These are phyloP conservation scores for Fonsecaea pugnacius DNA, from an alignment of 2,329 filamentous ascomycete genomes.

Conservation along the genomic window DNA sequence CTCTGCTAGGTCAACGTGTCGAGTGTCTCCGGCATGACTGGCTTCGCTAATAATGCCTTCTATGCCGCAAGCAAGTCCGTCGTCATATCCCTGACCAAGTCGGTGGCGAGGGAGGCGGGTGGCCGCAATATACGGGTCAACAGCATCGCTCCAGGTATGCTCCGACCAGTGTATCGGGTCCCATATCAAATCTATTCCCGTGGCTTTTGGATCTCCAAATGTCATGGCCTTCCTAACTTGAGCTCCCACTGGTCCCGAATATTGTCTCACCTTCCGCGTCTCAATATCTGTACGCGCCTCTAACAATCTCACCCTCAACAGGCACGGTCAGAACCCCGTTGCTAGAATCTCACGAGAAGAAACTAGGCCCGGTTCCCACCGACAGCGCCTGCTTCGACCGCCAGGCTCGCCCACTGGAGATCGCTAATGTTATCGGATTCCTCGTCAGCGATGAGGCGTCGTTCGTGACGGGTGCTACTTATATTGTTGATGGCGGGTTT, in stretches of 20 bases:
- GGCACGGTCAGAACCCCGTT: not conserved
- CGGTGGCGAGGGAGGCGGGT: constrained; percentile 42
- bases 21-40: constrained; percentile 44
- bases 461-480: constrained; percentile 53
- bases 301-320: not conserved
- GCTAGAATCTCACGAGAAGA: not conserved
- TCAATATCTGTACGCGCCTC: no score
- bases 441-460: constrained; percentile 53
- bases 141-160: constrained; percentile 33
- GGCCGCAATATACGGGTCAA: constrained; percentile 43
- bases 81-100: constrained; percentile 50
- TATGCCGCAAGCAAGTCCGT: constrained; percentile 51
- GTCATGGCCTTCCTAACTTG: no score
- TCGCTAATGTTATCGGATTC: constrained; percentile 54
- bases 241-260: no score
- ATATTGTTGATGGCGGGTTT: constrained; percentile 30
- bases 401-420: constrained; percentile 42
- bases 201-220: no score
- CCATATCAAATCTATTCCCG: not conserved
- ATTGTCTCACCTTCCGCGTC: no score
- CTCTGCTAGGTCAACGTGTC: constrained; percentile 42
- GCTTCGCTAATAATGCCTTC: constrained; percentile 45
- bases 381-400: not conserved
- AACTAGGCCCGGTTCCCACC: not conserved
- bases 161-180: no score